phyloP scores from a whole-genome alignment of 208 protist genomes.

The Porcisia deanei region DNA sequence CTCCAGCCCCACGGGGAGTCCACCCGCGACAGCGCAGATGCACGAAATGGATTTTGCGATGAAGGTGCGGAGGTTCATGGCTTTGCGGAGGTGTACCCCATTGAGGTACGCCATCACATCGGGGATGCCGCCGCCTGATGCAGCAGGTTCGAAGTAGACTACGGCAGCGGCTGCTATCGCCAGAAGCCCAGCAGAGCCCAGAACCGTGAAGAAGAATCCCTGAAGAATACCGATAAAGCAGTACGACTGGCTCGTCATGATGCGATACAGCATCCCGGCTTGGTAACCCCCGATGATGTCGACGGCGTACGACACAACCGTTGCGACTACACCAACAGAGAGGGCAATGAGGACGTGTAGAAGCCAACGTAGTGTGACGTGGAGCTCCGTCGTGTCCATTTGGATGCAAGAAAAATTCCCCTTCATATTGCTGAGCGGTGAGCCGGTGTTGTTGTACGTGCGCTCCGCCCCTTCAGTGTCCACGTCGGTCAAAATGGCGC shows the following conservation, averaged over 20 bases:
- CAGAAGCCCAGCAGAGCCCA: slow-evolving; percentile 49
- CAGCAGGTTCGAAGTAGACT: slow-evolving; percentile 85
- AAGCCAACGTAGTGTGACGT: slow-evolving; percentile 74
- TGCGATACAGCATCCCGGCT: slow-evolving; percentile 30
- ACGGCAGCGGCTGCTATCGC: slow-evolving; percentile 63
- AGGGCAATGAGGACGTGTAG: slow-evolving; percentile 86
- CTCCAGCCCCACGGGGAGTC: slow-evolving; percentile 94
- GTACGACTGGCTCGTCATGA: slow-evolving; percentile 36
- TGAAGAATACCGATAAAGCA: slow-evolving; percentile 31
- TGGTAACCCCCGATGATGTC: slow-evolving; percentile 67
- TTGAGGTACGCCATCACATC: slow-evolving; percentile 95
- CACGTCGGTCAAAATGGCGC: not conserved
- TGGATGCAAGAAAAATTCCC: slow-evolving; percentile 31
- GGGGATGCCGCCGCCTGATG: slow-evolving; percentile 84
- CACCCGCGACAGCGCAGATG: slow-evolving; percentile 88
- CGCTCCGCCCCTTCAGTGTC: no score
- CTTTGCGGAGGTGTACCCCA: slow-evolving; percentile 90
- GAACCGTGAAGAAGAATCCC: slow-evolving; percentile 57
- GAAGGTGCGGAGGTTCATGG: slow-evolving; percentile 89
- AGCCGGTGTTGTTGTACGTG: not conserved
- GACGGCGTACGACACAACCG: slow-evolving; percentile 68
- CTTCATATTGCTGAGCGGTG: slow-evolving; percentile 12
- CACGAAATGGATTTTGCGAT: slow-evolving; percentile 84
- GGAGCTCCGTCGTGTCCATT: slow-evolving; percentile 54
- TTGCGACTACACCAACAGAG: slow-evolving; percentile 75